Evolutionary conservation across 345 rosid species (phyloP).

Genomic region (Syzygium jambos): DNA sequence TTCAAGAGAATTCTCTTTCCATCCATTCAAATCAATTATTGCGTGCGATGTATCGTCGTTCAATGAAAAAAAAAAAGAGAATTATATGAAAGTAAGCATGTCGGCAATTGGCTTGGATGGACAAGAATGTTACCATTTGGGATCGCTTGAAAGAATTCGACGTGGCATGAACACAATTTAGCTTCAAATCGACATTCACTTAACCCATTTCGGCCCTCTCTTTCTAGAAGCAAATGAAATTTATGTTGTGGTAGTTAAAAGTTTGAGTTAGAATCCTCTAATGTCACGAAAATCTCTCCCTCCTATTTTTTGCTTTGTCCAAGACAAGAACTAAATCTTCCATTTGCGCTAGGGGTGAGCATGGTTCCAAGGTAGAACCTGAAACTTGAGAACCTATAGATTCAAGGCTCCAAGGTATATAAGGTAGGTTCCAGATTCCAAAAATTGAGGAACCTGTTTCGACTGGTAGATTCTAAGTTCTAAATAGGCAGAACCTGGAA

Average conservation of each 20-base stretch:
- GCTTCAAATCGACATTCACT: not conserved
- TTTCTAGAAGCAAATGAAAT: not conserved
- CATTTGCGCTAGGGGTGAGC: no score
- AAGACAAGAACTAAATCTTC: not conserved
- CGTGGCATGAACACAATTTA: not conserved
- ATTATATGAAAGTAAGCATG: not conserved
- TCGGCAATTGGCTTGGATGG: not conserved
- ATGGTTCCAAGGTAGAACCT: no score
- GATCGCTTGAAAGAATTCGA: not conserved
- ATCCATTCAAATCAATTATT: not conserved
- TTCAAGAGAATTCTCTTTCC: rapidly evolving
- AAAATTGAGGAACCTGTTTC: no score
- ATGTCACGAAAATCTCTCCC: not conserved
- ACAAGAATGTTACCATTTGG: not conserved
- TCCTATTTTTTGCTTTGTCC: not conserved
- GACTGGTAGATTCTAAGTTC: no score
- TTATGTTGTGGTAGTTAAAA: not conserved
- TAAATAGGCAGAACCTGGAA: no score
- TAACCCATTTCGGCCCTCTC: rapidly evolving
- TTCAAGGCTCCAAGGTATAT: no score
- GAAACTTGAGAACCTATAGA: no score
- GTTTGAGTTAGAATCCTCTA: not conserved
- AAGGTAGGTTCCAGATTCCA: no score
- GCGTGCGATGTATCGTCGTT: rapidly evolving
- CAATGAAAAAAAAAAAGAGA: not conserved